Evolutionary conservation across 1,139 yeast species (phyloP).

Genomic region (Meyerozyma carpophila): DNA sequence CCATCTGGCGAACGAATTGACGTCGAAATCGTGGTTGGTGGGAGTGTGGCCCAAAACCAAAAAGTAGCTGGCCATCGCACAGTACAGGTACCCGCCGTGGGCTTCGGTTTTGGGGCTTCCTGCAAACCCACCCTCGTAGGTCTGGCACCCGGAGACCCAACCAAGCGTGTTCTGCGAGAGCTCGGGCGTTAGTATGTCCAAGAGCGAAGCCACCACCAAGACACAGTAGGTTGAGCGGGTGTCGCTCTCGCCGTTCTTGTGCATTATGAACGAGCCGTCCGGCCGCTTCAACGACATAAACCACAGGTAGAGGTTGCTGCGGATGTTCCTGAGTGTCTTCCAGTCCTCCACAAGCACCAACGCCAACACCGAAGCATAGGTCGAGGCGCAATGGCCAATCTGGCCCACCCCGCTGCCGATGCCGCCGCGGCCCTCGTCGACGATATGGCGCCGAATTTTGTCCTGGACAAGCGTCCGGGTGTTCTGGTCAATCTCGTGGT

Average conservation of each 20-base stretch:
- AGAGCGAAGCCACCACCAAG: constrained; percentile 63
- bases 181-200: constrained; percentile 60
- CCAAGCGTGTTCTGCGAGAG: constrained; percentile 47
- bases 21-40: constrained; percentile 21
- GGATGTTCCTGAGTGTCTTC: constrained; percentile 20
- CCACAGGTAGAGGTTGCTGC: constrained; percentile 53
- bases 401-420: constrained; percentile 85
- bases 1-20: constrained; percentile 56
- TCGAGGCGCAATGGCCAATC: constrained; percentile 76
- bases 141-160: constrained; percentile 74
- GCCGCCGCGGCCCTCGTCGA: constrained; percentile 51
- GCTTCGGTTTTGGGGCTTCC: constrained; percentile 84
- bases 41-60: constrained; percentile 32
- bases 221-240: constrained; percentile 88
- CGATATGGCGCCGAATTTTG: constrained; percentile 22
- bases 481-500: constrained; percentile 3
- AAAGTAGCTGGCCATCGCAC: constrained; percentile 74
- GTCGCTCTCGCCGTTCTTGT: constrained; percentile 77
- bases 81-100: constrained; percentile 94
- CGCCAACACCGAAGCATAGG: constrained; percentile 73
- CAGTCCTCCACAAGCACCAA: constrained; percentile 51
- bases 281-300: constrained; percentile 54
- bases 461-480: constrained; percentile 11
- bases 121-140: constrained; percentile 93
- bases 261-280: constrained; percentile 76